Base-by-base conservation (phyloP, 208 protist genomes). In the Plasmodiophora brassicae region DNA sequence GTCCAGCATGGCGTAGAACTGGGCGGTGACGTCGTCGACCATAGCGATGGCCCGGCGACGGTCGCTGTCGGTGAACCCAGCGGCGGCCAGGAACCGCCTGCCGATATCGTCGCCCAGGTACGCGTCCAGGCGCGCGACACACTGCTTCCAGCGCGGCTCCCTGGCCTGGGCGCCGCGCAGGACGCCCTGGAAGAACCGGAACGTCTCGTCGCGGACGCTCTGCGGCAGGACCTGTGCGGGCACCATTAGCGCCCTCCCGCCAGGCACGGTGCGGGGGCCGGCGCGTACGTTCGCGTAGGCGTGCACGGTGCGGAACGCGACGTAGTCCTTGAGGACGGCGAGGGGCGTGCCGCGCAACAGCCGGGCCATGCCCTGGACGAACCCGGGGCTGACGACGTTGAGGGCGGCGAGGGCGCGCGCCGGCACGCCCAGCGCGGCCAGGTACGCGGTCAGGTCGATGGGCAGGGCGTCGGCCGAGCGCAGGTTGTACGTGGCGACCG, bases 381-480 rank as follows among this genome's bases (percentile, higher is more conserved):
- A 89, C 22, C 28, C 46, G n/a, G 87, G 87, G 22, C 45, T 54
- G 1, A 57, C 71, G 1, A 85, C 87, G 87, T 89, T 89, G 45
- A 86, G n/a, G 32, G 1, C 25, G 14, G 5, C 1, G n/a, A 32
- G n/a, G 1, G 14, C 10, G 36, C 8, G 1, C 10, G 1, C 14
- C 38, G 14, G 10, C 10, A 78, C 32, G 20, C 65, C 65, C 65
- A 78, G 32, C 5, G 32, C 5, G 32, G 32, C 5, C 10, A 78
- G 65, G n/a, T 78, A 78, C 10, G 20, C 14, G 5, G n/a, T 44
- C 10, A 78, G 41, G 41, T 78, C 65, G 41, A 78, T 14, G 41
- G 32, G n/a, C n/a, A 45, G 41, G 22, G 36, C 83, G 10, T 1
- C n/a, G 83, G 44, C 28, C 39, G 39, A n/a, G 20, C 39, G 35